Base-by-base conservation (phyloP, 2,329 filamentous ascomycete species). In the Talaromyces funiculosus region DNA sequence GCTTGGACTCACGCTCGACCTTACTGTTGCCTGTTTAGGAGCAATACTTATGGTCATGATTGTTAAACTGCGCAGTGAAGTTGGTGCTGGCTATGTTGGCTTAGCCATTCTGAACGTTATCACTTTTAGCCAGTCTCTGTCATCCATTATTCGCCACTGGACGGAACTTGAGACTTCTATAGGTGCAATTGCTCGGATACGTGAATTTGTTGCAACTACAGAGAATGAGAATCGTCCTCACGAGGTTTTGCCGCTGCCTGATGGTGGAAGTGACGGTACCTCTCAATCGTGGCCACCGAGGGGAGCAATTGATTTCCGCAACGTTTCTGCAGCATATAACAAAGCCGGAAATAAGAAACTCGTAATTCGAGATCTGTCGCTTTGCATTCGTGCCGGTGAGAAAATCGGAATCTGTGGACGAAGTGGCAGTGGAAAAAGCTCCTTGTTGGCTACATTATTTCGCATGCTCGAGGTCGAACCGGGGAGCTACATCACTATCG, bases 121-220 rank as follows among this genome's bases (percentile, higher is more conserved):
- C 20, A 71, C 77, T 18, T 83, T 85, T 68, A 83, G 79, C 42
- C 75, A 79, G 43, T 77, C 74, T 53, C 73, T 85, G 59, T 80
- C 80, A 54, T 67, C 78, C 8, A 69, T 83, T 18, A 74, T 83
- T 8, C 74, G 74, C 22, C 78, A 75, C 54, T 86, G 83, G 82
- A 85, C 83, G 0, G 75, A 77, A 40, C 72, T 86, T 10, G 84
- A 86, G 64, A 86, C 82, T 0, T 78, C 79, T 33, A 78, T 86
- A 42, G 84, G 84, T 8, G 82, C 82, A 6, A 77, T 86, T 6
- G 74, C 79, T 4, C 76, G 84, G 20, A 76, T 85, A 62, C 82
- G 81, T 65, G 75, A 76, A 10, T 85, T 85, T 63, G 76, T 74
- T 1, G 71, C 73, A 3, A 75, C 72, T 31, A 76, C 78, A 2